A percentile compares a stretch with the other conserved stretches of the same genome.
These are phyloP conservation scores for Linum lewisii DNA, from an alignment of 345 rosid species.

Conservation along the genomic window DNA sequence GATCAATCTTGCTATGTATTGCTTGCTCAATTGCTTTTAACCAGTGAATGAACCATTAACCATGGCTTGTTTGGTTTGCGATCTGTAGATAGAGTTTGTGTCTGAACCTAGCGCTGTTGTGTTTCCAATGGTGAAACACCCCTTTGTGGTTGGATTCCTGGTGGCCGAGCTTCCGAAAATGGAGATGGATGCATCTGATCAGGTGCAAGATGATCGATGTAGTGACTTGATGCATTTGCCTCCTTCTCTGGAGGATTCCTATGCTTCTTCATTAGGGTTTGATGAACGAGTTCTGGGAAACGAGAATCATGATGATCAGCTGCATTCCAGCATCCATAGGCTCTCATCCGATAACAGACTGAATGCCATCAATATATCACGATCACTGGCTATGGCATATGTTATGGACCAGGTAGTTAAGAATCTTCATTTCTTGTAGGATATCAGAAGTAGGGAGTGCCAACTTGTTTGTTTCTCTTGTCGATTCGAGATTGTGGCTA, in stretches of 20 bases:
- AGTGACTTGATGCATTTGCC: conserved; percentile 21
- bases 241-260: conserved; percentile 45
- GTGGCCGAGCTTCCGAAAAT: conserved; percentile 68
- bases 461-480: neutral
- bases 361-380: conserved; percentile 62
- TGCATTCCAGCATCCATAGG: conserved; percentile 18
- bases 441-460: neutral
- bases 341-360: conserved; percentile 52
- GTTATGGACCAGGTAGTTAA: conserved; percentile 86
- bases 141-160: conserved; percentile 85
- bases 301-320: conserved; percentile 21
- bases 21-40: too few species aligned
- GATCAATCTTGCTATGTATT: neutral
- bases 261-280: conserved; percentile 31
- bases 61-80: conserved; percentile 6
- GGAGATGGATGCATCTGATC: conserved; percentile 16
- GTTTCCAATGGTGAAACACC: conserved; percentile 90
- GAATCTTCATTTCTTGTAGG: neutral
- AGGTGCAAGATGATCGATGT: conserved; percentile 9
- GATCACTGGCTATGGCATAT: conserved; percentile 77
- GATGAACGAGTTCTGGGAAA: conserved; percentile 25
- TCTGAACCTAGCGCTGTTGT: conserved; percentile 58
- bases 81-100: conserved; percentile 50
- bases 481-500: conserved; percentile 1
- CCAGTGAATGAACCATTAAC: neutral